Evolutionary conservation across 176 grass and related monocot genomes (phyloP).

Genomic region (Poa annua): DNA sequence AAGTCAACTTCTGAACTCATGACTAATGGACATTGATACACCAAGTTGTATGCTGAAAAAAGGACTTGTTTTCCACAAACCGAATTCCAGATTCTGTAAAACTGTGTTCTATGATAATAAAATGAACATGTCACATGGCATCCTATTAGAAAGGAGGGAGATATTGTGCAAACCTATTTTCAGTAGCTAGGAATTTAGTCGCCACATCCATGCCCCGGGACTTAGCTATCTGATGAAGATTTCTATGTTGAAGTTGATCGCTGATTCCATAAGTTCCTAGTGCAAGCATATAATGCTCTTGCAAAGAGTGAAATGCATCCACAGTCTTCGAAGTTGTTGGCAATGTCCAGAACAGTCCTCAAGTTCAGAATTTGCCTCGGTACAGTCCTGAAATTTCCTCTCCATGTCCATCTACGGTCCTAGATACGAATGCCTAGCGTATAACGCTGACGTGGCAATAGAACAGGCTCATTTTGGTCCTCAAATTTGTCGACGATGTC

Average conservation of each 20-base stretch:
- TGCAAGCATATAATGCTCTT: constrained; percentile 43
- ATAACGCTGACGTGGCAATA: too few species aligned
- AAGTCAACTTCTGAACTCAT: neutral
- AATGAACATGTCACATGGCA: neutral
- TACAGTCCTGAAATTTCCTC: too few species aligned
- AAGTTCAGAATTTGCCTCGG: too few species aligned
- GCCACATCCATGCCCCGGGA: constrained; percentile 39
- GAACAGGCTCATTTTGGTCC: too few species aligned
- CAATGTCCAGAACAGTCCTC: too few species aligned
- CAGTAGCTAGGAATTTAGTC: constrained; percentile 70
- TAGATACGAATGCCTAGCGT: too few species aligned
- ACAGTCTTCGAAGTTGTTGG: too few species aligned
- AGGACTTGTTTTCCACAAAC: neutral
- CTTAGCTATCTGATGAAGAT: constrained; percentile 78
- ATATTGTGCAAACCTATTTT: constrained; percentile 76
- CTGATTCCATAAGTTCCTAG: constrained; percentile 78
- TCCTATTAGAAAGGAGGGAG: constrained; percentile 23
- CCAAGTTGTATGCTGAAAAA: neutral
- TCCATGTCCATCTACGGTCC: too few species aligned
- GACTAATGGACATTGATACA: neutral
- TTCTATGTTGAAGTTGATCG: constrained; percentile 47
- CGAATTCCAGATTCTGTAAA: neutral
- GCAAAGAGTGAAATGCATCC: too few species aligned
- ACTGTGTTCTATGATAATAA: neutral
- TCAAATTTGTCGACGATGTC: too few species aligned